phyloP scores from a whole-genome alignment of 2,329 filamentous ascomycete species.

The Cladosporium oxysporum region DNA sequence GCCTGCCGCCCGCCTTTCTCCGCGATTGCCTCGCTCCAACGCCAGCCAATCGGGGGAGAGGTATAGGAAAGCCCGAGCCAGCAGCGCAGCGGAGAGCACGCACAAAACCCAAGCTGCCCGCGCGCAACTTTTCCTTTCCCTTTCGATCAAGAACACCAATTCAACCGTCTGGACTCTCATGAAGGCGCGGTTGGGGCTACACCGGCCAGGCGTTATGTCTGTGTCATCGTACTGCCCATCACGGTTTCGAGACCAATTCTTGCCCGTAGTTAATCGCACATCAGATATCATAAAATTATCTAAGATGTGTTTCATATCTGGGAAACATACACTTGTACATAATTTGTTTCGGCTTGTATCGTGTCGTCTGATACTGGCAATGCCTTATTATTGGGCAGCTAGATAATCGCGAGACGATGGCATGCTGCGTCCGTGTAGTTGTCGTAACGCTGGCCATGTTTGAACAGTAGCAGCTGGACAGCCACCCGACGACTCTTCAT shows the following conservation, averaged over 20 bases:
- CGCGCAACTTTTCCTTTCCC: constrained; percentile 21
- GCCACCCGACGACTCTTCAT: neutral
- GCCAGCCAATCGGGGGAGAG: constrained; percentile 23
- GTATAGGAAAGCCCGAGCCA: constrained; percentile 2
- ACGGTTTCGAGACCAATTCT: constrained; percentile 49
- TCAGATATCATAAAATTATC: constrained; percentile 36
- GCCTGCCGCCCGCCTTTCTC: neutral
- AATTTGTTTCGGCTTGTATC: neutral
- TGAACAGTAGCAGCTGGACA: neutral
- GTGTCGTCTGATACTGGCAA: neutral
- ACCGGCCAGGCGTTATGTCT: constrained; percentile 35
- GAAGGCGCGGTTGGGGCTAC: constrained; percentile 36
- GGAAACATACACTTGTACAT: constrained; percentile 29
- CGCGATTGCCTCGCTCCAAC: constrained; percentile 19
- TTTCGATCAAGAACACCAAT: constrained; percentile 20
- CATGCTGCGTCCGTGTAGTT: neutral
- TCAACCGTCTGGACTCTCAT: constrained; percentile 35
- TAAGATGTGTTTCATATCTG: constrained; percentile 56
- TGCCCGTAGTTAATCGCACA: constrained; percentile 57
- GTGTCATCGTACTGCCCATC: constrained; percentile 26
- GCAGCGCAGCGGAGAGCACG: neutral
- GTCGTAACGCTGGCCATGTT: neutral
- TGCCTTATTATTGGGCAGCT: neutral
- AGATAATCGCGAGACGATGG: neutral
- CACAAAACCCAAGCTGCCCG: constrained; percentile 9